Conservation (phyloP, 2,329 filamentous ascomycete genomes). For the Fusarium caatingaense region DNA sequence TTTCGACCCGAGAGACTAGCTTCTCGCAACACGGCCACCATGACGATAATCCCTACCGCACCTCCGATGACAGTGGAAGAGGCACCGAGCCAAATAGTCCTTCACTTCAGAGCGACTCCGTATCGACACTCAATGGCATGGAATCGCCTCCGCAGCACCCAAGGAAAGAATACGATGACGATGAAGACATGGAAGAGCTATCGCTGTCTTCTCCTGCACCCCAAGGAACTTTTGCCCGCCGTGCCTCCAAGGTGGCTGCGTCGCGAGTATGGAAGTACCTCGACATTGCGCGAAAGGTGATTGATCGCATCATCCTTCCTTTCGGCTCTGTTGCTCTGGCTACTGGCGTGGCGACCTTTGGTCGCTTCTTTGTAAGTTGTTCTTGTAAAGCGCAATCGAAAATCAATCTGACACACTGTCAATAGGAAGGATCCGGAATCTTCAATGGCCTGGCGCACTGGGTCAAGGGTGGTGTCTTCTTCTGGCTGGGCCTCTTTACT, state of each 20-base stretch:
- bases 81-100: constrained; percentile 77
- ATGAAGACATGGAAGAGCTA: constrained; percentile 54
- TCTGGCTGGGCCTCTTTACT: constrained; percentile 90
- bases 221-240: constrained; percentile 63
- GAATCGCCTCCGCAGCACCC: constrained; percentile 53
- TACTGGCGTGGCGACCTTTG: constrained; percentile 80
- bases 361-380: constrained; percentile 81
- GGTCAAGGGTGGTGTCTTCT: constrained; percentile 94
- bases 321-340: constrained; percentile 79
- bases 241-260: constrained; percentile 67
- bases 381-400: not conserved
- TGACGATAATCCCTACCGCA: constrained; percentile 62
- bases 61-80: constrained; percentile 79
- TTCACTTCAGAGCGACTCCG: constrained; percentile 73
- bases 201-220: constrained; percentile 50
- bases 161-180: constrained; percentile 63
- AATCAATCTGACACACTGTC: constrained; percentile 3
- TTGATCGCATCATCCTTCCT: constrained; percentile 82
- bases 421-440: constrained; percentile 72
- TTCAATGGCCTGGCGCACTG: constrained; percentile 93
- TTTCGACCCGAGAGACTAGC: constrained; percentile 58
- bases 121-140: constrained; percentile 65
- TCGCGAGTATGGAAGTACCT: constrained; percentile 68
- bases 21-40: constrained; percentile 58
- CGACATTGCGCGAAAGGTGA: constrained; percentile 69